Evolutionary conservation across 1,139 yeast species (phyloP).

Genomic region (Yamadazyma triangularis): DNA sequence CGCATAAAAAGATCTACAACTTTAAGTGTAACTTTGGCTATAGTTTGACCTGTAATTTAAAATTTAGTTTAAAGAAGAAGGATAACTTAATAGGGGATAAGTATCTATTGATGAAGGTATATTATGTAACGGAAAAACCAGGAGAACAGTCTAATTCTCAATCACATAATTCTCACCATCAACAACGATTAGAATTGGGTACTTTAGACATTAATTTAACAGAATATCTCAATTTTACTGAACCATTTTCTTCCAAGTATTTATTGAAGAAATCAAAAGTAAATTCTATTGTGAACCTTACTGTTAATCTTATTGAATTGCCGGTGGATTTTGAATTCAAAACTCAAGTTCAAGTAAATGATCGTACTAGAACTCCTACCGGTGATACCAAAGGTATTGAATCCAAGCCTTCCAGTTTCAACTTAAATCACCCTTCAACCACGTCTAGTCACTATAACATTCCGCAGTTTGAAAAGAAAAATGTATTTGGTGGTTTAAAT

Average conservation of each 20-base stretch:
- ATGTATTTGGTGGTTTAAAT: conserved; percentile 38
- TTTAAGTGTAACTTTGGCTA: conserved; percentile 41
- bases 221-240: conserved; percentile 60
- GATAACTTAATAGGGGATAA: conserved; percentile 39
- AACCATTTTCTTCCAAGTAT: conserved; percentile 55
- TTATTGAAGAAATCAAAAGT: conserved; percentile 74
- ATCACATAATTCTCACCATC: conserved; percentile 7
- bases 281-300: conserved; percentile 64
- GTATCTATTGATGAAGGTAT: conserved; percentile 29
- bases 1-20: conserved; percentile 34
- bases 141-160: too few species aligned
- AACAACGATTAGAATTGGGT: conserved; percentile 50
- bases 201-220: conserved; percentile 61
- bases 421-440: not conserved
- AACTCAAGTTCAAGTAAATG: conserved; percentile 36
- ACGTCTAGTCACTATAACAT: conserved; percentile 17
- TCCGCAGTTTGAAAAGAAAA: conserved; percentile 36
- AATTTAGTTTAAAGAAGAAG: conserved; percentile 30
- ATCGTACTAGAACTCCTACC: too few species aligned
- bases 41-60: conserved; percentile 35
- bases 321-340: conserved; percentile 40
- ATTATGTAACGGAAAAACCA: conserved; percentile 37
- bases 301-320: conserved; percentile 37
- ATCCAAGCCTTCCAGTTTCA: conserved; percentile 2
- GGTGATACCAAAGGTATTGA: conserved; percentile 3